Conservation (phyloP, 495 filamentous ascomycete species). For the Aspergillus incahuasiensis region DNA sequence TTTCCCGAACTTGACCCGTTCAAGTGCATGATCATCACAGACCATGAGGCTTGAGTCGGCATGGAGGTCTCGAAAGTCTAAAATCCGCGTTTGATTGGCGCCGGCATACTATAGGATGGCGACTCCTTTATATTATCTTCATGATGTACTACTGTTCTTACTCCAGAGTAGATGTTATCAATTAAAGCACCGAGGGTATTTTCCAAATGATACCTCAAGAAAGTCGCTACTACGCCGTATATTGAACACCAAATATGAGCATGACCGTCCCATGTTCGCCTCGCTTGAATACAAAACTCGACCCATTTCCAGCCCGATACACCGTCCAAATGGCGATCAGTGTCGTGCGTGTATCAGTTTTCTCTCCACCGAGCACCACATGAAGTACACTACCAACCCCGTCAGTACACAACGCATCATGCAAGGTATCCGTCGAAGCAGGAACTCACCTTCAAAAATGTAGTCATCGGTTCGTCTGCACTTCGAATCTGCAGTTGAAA, state of each 20-base stretch:
- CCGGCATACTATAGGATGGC: not conserved
- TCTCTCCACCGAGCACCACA: conserved; percentile 46
- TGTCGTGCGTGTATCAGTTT: conserved; percentile 23
- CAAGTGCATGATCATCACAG: not conserved
- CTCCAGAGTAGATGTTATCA: not conserved
- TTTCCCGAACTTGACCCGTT: conserved; percentile 3
- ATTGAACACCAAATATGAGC: not conserved
- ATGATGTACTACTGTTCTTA: too few species aligned
- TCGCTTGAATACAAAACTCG: conserved; percentile 4
- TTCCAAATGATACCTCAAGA: not conserved
- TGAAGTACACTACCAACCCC: conserved; percentile 35
- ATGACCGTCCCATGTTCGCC: not conserved
- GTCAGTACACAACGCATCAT: conserved; percentile 24
- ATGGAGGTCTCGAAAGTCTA: not conserved
- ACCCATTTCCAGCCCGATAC: not conserved
- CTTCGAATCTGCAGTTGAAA: conserved; percentile 96
- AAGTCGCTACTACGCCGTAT: not conserved
- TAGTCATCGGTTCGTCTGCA: conserved; percentile 98
- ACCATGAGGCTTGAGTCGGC: not conserved
- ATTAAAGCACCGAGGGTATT: conserved; percentile 3
- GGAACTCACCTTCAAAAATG: conserved; percentile 74
- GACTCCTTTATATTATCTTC: not conserved
- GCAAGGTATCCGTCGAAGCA: conserved; percentile 18
- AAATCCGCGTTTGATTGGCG: not conserved
- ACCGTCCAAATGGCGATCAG: not conserved